These are phyloP conservation scores for Xylaria telfairii DNA, from an alignment of 495 filamentous ascomycete species.

Conservation along the genomic window DNA sequence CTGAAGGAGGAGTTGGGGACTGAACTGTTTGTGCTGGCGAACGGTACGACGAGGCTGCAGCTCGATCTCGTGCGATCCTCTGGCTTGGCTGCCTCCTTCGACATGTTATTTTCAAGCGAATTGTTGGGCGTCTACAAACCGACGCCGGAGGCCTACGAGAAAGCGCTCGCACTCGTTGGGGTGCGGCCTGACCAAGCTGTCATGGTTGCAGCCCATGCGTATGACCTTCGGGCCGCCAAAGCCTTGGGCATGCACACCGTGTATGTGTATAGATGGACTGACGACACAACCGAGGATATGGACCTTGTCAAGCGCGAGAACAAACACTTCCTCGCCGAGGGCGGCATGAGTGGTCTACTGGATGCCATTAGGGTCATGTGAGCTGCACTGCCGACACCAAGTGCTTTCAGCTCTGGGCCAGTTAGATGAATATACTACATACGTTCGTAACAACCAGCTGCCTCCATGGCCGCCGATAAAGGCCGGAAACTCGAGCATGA, in stretches of 20 bases:
- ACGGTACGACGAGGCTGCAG: slow-evolving; percentile 61
- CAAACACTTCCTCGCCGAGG: slow-evolving; percentile 55
- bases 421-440: neutral
- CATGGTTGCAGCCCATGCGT: slow-evolving; percentile 61
- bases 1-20: slow-evolving; percentile 31
- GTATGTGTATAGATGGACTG: slow-evolving; percentile 61
- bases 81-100: slow-evolving; percentile 47
- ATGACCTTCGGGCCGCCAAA: slow-evolving; percentile 56
- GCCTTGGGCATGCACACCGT: slow-evolving; percentile 54
- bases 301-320: slow-evolving; percentile 48
- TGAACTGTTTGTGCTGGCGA: slow-evolving; percentile 58
- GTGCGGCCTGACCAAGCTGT: slow-evolving; percentile 54
- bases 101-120: slow-evolving; percentile 60
- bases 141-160: slow-evolving; percentile 50
- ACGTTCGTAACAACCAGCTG: neutral
- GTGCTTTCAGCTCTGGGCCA: neutral
- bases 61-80: slow-evolving; percentile 58
- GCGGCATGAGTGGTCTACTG: slow-evolving; percentile 24
- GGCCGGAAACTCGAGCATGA: neutral
- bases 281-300: slow-evolving; percentile 60
- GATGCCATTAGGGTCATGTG: neutral
- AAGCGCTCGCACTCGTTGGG: slow-evolving; percentile 51
- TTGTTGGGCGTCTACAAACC: slow-evolving; percentile 58
- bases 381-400: neutral
- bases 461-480: neutral